Evolutionary conservation across 805 yeast species (phyloP).

Genomic region (Lipomyces oligophaga): DNA sequence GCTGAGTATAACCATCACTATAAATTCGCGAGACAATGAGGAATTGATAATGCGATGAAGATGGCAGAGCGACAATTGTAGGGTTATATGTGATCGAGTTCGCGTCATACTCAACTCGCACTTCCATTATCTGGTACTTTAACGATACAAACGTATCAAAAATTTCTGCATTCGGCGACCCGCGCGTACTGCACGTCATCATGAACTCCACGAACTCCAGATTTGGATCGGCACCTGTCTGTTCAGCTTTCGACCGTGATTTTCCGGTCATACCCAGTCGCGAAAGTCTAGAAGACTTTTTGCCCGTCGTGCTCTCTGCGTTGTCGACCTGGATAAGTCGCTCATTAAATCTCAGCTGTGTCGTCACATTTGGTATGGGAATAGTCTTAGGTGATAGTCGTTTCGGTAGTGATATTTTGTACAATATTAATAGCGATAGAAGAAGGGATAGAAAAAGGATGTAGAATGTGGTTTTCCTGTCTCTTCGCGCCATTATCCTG

Average conservation of each 20-base stretch:
- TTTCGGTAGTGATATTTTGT: conserved; percentile 7
- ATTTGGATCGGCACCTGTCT: not conserved
- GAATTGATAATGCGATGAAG: conserved; percentile 26
- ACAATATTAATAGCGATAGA: conserved; percentile 5
- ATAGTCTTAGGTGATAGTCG: conserved; percentile 9
- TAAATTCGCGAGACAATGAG: conserved; percentile 26
- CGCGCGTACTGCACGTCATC: conserved; percentile 9
- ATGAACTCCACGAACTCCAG: conserved; percentile 2
- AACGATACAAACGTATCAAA: conserved; percentile 19
- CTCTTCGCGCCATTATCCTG: not conserved
- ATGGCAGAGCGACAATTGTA: conserved; percentile 23
- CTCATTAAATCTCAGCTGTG: conserved; percentile 14
- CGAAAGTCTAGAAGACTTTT: no score
- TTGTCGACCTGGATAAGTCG: no score
- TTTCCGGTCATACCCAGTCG: no score
- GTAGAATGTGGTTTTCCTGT: conserved; percentile 5
- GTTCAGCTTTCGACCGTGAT: no score
- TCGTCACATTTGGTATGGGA: conserved; percentile 9
- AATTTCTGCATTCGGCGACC: conserved; percentile 5
- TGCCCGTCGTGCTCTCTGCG: no score
- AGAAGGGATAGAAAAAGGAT: conserved; percentile 7
- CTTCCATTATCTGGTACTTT: conserved; percentile 17
- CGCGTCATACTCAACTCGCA: conserved; percentile 15
- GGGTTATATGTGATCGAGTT: conserved; percentile 26
- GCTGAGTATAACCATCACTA: conserved; percentile 17